phyloP scores from a whole-genome alignment of 1,139 yeast genomes.

The Yamadazyma oceani region DNA sequence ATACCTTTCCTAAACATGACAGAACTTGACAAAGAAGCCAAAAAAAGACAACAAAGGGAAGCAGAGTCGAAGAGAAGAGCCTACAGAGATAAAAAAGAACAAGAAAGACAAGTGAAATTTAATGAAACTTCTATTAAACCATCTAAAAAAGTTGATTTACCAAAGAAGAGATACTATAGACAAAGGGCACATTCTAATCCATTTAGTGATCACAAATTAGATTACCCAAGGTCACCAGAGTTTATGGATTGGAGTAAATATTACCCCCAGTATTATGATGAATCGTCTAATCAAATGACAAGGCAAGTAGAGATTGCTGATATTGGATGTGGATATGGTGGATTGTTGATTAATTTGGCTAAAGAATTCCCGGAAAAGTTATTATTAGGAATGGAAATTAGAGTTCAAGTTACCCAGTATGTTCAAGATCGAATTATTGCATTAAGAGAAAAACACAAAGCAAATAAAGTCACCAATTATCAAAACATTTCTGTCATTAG shows the following conservation, averaged over 20 bases:
- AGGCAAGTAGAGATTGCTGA: constrained; percentile 85
- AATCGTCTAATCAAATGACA: constrained; percentile 40
- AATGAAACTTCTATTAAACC: constrained; percentile 12
- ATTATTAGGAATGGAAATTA: constrained; percentile 92
- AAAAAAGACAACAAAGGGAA: constrained; percentile 28
- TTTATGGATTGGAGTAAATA: constrained; percentile 84
- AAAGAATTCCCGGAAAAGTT: constrained; percentile 71
- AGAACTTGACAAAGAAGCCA: constrained; percentile 23
- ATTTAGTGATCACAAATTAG: constrained; percentile 89
- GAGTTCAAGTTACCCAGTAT: constrained; percentile 96
- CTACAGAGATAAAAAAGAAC: constrained; percentile 40
- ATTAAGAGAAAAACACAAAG: constrained; percentile 53
- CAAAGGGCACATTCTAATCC: constrained; percentile 99
- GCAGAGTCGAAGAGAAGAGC: constrained; percentile 39
- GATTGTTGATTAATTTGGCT: constrained; percentile 77
- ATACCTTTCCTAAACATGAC: constrained; percentile 5
- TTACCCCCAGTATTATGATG: constrained; percentile 62
- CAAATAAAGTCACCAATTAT: constrained; percentile 36
- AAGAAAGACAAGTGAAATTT: constrained; percentile 35
- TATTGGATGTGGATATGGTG: constrained; percentile 98
- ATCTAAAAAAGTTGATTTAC: constrained; percentile 45
- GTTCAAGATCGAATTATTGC: constrained; percentile 96
- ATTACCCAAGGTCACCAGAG: constrained; percentile 79
- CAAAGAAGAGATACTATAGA: constrained; percentile 85
- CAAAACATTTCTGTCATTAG: constrained; percentile 87